Conservation (phyloP, 345 rosid species). For the Hevea brasiliensis region DNA sequence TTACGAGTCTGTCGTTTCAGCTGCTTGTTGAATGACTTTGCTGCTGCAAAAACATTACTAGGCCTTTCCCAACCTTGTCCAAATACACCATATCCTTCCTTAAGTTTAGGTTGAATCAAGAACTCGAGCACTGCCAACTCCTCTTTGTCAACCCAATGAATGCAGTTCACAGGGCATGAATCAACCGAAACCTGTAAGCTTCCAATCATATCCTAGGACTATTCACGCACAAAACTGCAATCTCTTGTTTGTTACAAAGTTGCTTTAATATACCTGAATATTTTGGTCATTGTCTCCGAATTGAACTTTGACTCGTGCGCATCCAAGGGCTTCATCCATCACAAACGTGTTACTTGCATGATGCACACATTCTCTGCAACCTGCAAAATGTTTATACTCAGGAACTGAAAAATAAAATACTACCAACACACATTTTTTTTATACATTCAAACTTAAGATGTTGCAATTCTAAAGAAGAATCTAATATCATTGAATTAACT, state of each 20-base stretch:
- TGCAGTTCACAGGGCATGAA: constrained; percentile 70
- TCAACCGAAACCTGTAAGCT: constrained; percentile 49
- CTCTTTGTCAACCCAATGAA: constrained; percentile 53
- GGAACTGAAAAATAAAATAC: neutral
- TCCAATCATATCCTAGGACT: neutral
- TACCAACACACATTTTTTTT: no score
- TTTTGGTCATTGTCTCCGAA: constrained; percentile 48
- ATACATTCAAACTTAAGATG: no score
- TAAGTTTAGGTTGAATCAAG: constrained; percentile 45
- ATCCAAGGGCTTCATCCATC: constrained; percentile 48
- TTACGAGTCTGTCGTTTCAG: constrained; percentile 29
- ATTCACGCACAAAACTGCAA: neutral
- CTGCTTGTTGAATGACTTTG: constrained; percentile 47
- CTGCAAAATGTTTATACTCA: constrained; percentile 26
- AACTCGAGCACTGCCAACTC: constrained; percentile 57
- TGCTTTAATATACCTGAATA: constrained; percentile 39
- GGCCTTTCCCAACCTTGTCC: constrained; percentile 70
- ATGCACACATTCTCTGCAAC: constrained; percentile 62
- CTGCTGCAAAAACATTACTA: constrained; percentile 50
- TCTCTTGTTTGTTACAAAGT: no score
- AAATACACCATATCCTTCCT: constrained; percentile 53
- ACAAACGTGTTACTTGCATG: constrained; percentile 58
- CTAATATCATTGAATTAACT: no score
- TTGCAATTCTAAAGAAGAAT: no score
- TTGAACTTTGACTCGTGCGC: constrained; percentile 60